Evolutionary conservation across 179 eudicot genomes (phyloP).

Genomic region (Beta lomatogona): DNA sequence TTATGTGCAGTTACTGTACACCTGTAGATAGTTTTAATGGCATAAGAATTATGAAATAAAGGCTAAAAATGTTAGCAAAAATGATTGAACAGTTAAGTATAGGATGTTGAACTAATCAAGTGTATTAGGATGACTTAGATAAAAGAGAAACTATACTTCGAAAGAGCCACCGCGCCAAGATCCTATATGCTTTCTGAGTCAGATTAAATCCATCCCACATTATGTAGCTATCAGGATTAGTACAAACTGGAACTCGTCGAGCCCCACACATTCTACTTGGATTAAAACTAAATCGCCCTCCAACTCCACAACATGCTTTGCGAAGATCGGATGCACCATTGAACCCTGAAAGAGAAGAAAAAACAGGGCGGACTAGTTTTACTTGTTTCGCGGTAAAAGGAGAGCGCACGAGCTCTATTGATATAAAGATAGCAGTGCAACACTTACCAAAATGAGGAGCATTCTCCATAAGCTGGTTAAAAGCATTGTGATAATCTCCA

Average conservation of each 20-base stretch:
- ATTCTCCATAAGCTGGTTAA: conserved; percentile 12
- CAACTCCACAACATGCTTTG: conserved; percentile 25
- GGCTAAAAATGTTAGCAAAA: not conserved
- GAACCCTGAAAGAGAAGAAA: conserved; percentile 19
- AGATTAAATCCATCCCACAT: conserved; percentile 34
- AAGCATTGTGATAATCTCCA: conserved; percentile 38
- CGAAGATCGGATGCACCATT: conserved; percentile 23
- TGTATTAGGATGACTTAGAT: not conserved
- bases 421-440: not conserved
- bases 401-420: not conserved
- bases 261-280: conserved; percentile 30
- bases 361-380: too few relatives aligned
- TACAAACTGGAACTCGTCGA: conserved; percentile 27
- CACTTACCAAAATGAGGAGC: conserved; percentile 25
- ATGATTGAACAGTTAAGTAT: not conserved
- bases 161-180: conserved; percentile 25
- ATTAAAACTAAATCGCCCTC: conserved; percentile 18
- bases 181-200: conserved; percentile 34
- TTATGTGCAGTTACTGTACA: not conserved
- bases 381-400: not conserved
- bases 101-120: not conserved
- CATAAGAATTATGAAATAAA: not conserved
- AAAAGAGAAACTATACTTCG: conserved; percentile 12
- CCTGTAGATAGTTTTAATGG: not conserved
- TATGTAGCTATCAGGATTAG: conserved; percentile 29